phyloP scores from a whole-genome alignment of 257 asterid species.

The Avicennia marina region DNA sequence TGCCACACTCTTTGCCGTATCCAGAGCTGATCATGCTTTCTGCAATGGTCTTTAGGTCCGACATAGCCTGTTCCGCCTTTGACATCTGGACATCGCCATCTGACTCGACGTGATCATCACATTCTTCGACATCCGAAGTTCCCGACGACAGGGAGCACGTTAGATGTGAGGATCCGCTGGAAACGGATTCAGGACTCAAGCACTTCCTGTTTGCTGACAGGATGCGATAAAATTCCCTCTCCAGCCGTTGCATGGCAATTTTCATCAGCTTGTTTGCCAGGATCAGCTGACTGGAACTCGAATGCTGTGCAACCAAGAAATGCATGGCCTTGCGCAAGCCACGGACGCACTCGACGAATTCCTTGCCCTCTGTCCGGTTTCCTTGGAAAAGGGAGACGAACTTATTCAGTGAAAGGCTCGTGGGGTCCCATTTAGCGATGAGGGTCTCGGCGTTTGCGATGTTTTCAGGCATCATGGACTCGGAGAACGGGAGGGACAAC shows the following conservation, averaged over 20 bases:
- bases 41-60: constrained; percentile 52
- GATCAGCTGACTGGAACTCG: constrained; percentile 40
- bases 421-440: constrained; percentile 48
- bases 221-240: constrained; percentile 51
- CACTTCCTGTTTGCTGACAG: constrained; percentile 38
- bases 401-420: constrained; percentile 25
- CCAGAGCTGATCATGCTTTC: constrained; percentile 63
- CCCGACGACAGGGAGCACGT: constrained; percentile 30
- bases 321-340: constrained; percentile 55
- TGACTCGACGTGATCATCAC: constrained; percentile 11
- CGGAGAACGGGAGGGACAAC: constrained; percentile 28
- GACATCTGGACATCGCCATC: constrained; percentile 19
- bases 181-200: constrained; percentile 52
- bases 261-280: constrained; percentile 55
- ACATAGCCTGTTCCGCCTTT: constrained; percentile 40
- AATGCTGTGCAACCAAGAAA: constrained; percentile 33
- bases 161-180: constrained; percentile 33
- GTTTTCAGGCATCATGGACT: constrained; percentile 41
- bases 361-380: constrained; percentile 42
- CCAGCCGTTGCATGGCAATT: constrained; percentile 52
- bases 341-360: constrained; percentile 37
- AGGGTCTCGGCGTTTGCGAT: constrained; percentile 35
- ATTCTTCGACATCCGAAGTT: constrained; percentile 34
- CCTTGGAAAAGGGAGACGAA: constrained; percentile 44
- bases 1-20: constrained; percentile 55